Conservation (phyloP, 176 grass and related monocot genomes). For the Aegilops speltoides region DNA sequence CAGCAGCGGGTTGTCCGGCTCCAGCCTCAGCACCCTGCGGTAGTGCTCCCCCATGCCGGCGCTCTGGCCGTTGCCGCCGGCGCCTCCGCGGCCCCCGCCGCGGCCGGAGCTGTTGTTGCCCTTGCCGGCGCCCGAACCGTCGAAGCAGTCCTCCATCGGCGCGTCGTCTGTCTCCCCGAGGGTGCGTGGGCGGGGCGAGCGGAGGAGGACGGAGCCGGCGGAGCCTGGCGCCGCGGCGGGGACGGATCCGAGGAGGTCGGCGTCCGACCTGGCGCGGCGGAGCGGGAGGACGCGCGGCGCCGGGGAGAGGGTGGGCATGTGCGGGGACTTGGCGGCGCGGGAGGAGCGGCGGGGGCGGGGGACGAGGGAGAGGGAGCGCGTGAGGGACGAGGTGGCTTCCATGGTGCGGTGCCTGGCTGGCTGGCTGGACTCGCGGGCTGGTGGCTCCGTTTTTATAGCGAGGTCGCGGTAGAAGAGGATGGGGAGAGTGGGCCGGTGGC, state of each 20-base stretch:
- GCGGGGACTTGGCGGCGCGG: background rate
- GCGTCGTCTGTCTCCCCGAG: background rate
- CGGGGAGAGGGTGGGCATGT: background rate
- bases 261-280: slow-evolving; percentile 63
- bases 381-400: slow-evolving; percentile 33
- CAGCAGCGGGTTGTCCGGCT: slow-evolving; percentile 72
- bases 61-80: slow-evolving; percentile 22
- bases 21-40: slow-evolving; percentile 52
- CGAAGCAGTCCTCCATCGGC: slow-evolving; percentile 18
- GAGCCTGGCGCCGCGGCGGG: background rate
- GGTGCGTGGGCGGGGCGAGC: background rate
- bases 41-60: slow-evolving; percentile 68
- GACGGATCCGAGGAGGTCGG: slow-evolving; percentile 38
- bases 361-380: slow-evolving; percentile 44
- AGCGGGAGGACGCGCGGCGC: slow-evolving; percentile 18
- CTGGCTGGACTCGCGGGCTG: background rate
- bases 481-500: background rate
- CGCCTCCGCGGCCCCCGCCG: slow-evolving; percentile 2
- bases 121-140: slow-evolving; percentile 48
- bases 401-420: slow-evolving; percentile 6
- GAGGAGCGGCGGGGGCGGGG: slow-evolving; percentile 10
- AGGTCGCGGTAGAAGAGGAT: background rate
- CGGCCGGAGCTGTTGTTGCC: slow-evolving; percentile 21
- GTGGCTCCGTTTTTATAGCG: background rate
- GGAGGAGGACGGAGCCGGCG: slow-evolving; percentile 4